phyloP scores from a whole-genome alignment of 495 filamentous ascomycete species.

The Saxophila tyrrhenica region DNA sequence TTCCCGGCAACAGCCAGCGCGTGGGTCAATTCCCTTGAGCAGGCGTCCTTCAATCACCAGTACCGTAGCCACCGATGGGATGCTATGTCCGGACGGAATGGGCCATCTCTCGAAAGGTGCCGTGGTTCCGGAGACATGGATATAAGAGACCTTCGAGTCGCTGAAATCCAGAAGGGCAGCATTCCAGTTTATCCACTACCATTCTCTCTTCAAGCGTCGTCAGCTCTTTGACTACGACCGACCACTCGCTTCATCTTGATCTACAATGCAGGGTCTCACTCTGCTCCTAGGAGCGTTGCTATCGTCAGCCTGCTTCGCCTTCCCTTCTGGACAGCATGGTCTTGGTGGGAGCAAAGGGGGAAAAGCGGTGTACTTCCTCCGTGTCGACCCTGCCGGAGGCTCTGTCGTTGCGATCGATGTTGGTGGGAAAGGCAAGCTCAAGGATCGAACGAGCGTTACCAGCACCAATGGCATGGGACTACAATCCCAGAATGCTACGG shows the following conservation, averaged over 20 bases:
- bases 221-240: no score
- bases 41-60: no score
- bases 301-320: not conserved
- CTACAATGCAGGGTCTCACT: not conserved
- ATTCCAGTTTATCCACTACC: no score
- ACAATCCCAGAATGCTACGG: not conserved
- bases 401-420: not conserved
- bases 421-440: not conserved
- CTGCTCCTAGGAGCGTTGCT: not conserved
- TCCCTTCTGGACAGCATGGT: not conserved
- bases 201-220: no score
- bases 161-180: no score
- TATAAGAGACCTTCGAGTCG: no score
- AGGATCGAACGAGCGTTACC: not conserved
- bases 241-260: not conserved
- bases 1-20: no score
- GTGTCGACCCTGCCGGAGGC: not conserved
- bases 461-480: not conserved
- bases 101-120: no score
- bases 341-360: not conserved
- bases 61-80: no score
- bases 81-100: no score
- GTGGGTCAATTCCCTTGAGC: no score
- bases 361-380: not conserved
- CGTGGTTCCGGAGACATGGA: no score